Percentiles rank a stretch among this genome's conserved stretches.
Evolutionary conservation across 768 basidiomycete genomes (phyloP).

Genomic region (Vishniacozyma victoriae): DNA sequence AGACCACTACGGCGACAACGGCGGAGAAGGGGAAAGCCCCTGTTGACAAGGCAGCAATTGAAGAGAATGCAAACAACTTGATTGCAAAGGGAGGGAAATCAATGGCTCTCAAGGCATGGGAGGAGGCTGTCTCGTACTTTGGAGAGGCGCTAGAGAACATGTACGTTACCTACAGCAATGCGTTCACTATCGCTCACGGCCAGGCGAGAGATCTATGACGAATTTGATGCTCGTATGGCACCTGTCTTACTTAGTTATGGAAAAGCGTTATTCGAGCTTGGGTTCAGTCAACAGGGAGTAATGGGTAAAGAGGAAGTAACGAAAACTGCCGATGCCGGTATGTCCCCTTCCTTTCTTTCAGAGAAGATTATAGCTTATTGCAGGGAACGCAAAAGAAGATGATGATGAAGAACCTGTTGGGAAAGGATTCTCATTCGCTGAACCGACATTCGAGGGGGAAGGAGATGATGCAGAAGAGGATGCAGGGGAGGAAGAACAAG

Average conservation of each 20-base stretch:
- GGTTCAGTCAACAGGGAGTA: constrained; percentile 77
- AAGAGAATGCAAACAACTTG: constrained; percentile 23
- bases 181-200: constrained; percentile 1
- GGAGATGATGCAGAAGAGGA: constrained; percentile 1
- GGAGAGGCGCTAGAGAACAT: constrained; percentile 43
- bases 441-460: constrained; percentile 12
- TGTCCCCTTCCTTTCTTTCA: constrained; percentile 3
- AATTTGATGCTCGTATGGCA: constrained; percentile 75
- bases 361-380: too few species aligned
- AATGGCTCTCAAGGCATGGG: constrained; percentile 44
- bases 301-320: constrained; percentile 75
- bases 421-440: constrained; percentile 7
- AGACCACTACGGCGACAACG: too few species aligned
- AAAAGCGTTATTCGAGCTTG: constrained; percentile 86
- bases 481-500: neutral
- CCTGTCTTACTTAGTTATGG: constrained; percentile 88
- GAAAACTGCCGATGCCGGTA: constrained; percentile 40
- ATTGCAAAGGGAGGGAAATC: constrained; percentile 45
- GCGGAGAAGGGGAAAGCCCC: too few species aligned
- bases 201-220: constrained; percentile 53
- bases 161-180: constrained; percentile 23
- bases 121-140: constrained; percentile 42
- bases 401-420: constrained; percentile 1
- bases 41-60: constrained; percentile 2
- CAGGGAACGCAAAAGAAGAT: constrained; percentile 2